Evolutionary conservation across 139 green algal genomes (phyloP).

Genomic region (Klebsormidium nitens): DNA sequence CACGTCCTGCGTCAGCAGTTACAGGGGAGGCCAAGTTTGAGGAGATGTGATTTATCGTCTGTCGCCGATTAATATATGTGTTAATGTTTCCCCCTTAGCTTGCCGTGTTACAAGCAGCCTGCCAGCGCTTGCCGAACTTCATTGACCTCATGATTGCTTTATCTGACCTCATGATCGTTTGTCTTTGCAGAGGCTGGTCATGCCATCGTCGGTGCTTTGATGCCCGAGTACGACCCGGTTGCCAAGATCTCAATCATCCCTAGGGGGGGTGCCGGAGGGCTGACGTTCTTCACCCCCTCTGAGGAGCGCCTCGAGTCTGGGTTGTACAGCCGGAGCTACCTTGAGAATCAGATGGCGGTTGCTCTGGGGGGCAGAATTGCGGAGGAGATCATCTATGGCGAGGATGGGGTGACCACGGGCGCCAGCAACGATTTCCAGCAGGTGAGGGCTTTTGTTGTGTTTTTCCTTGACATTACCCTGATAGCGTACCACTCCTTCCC

Average conservation of each 20-base stretch:
- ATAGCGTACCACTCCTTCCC: too few species aligned
- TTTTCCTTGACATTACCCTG: too few species aligned
- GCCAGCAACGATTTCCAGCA: constrained; percentile 89
- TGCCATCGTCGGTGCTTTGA: constrained; percentile 89
- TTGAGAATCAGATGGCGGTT: constrained; percentile 59
- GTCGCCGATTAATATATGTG: too few species aligned
- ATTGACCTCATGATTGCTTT: too few species aligned
- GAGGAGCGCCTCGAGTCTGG: constrained; percentile 75
- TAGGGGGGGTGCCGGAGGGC: constrained; percentile 82
- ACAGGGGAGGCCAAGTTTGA: too few species aligned
- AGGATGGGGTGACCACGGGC: constrained; percentile 94
- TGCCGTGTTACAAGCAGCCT: too few species aligned
- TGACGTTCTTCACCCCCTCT: constrained; percentile 83
- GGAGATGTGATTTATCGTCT: too few species aligned
- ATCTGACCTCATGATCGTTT: too few species aligned
- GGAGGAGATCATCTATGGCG: constrained; percentile 98
- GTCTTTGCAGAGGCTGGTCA: constrained; percentile 79
- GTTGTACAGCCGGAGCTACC: constrained; percentile 41
- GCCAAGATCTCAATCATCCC: constrained; percentile 99
- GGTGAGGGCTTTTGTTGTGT: too few species aligned
- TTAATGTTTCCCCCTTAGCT: too few species aligned
- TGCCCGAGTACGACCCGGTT: constrained; percentile 99
- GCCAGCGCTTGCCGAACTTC: too few species aligned
- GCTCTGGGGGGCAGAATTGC: constrained; percentile 79
- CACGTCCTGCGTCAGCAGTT: too few species aligned